A percentile compares a stretch with the other conserved stretches of the same genome.
These are phyloP conservation scores for Pilasporangium apinafurcum DNA, from an alignment of 352 stramenopile species.

Conservation along the genomic window DNA sequence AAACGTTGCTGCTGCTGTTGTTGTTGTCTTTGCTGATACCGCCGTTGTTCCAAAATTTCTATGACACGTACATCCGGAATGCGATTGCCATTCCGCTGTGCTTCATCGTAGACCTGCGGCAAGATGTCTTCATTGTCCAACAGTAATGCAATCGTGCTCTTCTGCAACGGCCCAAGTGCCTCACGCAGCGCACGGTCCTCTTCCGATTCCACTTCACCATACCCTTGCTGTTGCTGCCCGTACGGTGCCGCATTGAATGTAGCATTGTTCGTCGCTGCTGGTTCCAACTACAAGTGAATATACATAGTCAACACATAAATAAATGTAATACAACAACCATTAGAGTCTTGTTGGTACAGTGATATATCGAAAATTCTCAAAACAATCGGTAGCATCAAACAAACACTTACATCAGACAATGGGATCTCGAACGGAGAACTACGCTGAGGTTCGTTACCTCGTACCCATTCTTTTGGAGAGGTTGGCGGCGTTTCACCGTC, in stretches of 20 bases:
- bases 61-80: conserved; percentile 71
- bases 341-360: too few species aligned
- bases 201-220: conserved; percentile 26
- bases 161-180: conserved; percentile 59
- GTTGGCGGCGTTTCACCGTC: conserved; percentile 69
- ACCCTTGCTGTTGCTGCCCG: conserved; percentile 3
- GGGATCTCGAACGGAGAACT: conserved; percentile 56
- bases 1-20: conserved; percentile 9
- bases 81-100: conserved; percentile 65
- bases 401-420: conserved; percentile 45
- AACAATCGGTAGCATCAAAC: not conserved
- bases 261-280: not conserved
- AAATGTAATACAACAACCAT: too few species aligned
- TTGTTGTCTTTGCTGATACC: conserved; percentile 25
- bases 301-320: not conserved
- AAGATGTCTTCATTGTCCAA: conserved; percentile 71
- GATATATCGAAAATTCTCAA: too few species aligned
- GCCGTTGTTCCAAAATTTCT: conserved; percentile 70
- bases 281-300: conserved; percentile 4
- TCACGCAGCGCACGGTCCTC: conserved; percentile 57
- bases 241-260: not conserved
- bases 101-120: conserved; percentile 74
- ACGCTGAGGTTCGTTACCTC: conserved; percentile 50
- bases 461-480: conserved; percentile 77
- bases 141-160: conserved; percentile 65